Base-by-base conservation (phyloP, 495 filamentous ascomycete species). In the Mycothermus thermophilus region DNA sequence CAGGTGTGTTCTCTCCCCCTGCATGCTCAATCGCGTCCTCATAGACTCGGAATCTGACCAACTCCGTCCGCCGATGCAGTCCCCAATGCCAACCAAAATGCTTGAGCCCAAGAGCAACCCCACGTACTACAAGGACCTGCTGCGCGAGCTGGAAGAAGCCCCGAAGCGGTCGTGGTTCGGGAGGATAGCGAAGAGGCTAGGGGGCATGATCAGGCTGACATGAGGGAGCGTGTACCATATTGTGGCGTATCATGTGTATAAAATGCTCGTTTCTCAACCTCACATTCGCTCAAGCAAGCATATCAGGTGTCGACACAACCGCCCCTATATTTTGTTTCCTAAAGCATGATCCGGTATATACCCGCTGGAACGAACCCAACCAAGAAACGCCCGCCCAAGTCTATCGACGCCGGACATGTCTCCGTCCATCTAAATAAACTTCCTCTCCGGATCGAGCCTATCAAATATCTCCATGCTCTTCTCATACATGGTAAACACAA, bases 401-500 rank as follows among this genome's bases (percentile, higher is more conserved):
- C n/a, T n/a, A n/a, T n/a, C n/a, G n/a, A n/a, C n/a, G n/a, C n/a
- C n/a, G n/a, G n/a, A n/a, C n/a, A n/a, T n/a, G n/a, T n/a, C n/a
- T n/a, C n/a, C n/a, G n/a, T n/a, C n/a, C n/a, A n/a, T n/a, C n/a
- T n/a, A n/a, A n/a, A 96, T 73, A 54, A 94, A 95, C 54, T 71
- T 77, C 42, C 77, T 71, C 46, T 93, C 71, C 9, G 90, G 92
- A 55, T 97, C 90, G 15, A 85, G 23, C 39, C 55, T 62, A 51
- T 90, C 80, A 58, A 97, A 69, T 30, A 79, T 46, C 37, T 96
- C 92, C 61, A 97, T 95, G 26, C 80, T 80, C 67, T 96, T 96
- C 63, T 97, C 90, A 55, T 97, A 96, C 87, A 96, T 93, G 3
- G 92, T 86, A 52, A 97, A 97, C 34, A 97, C 92, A 51, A 97